Conservation (phyloP, 176 grass and related monocot species). For the Leersia perrieri region DNA sequence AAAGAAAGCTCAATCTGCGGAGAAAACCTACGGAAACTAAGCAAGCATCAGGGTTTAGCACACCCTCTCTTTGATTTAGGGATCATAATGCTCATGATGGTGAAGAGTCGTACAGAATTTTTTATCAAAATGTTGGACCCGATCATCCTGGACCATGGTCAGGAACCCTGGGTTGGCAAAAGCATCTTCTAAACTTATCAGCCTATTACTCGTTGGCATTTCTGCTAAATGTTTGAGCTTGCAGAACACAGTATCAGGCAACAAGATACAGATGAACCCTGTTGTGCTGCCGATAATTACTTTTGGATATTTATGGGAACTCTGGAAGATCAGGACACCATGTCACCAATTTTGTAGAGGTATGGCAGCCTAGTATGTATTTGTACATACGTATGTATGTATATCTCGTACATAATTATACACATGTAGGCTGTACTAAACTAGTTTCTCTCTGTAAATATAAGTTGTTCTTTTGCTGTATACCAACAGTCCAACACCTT, state of each 20-base stretch:
- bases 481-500: not conserved
- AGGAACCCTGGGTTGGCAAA: not conserved
- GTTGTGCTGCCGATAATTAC: not conserved
- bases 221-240: not conserved
- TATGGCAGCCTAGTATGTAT: not conserved
- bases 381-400: not conserved
- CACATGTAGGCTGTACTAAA: conserved; percentile 14
- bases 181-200: not conserved
- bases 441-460: conserved; percentile 16
- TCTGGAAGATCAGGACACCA: not conserved
- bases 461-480: not conserved
- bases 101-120: conserved; percentile 14
- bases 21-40: conserved; percentile 32
- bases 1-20: conserved; percentile 27
- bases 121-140: not conserved
- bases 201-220: not conserved
- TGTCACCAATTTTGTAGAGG: not conserved
- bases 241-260: not conserved
- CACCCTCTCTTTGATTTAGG: conserved; percentile 52
- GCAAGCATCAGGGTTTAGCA: conserved; percentile 34
- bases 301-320: not conserved
- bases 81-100: conserved; percentile 23
- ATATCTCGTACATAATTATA: conserved; percentile 1
- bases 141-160: not conserved
- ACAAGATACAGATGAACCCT: not conserved